phyloP scores from a whole-genome alignment of 495 filamentous ascomycete genomes.

The Mycothermus thermophilus region DNA sequence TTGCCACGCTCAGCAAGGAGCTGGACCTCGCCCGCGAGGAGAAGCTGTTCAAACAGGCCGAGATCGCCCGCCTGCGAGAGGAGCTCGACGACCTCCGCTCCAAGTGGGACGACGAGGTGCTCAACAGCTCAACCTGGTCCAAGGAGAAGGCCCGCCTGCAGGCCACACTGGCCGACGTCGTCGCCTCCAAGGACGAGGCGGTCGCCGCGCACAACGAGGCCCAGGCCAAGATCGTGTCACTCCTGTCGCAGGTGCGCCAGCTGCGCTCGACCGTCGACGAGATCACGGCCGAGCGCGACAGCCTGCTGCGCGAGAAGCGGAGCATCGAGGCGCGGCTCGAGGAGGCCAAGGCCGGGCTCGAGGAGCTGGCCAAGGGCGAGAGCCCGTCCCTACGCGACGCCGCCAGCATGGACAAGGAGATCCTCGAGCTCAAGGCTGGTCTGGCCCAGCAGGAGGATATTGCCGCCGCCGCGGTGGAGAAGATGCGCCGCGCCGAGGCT shows the following conservation, averaged over 20 bases:
- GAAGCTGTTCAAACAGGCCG: constrained; percentile 44
- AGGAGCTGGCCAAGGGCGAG: constrained; percentile 75
- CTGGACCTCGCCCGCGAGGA: constrained; percentile 89
- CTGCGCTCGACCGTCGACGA: constrained; percentile 80
- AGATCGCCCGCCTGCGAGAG: constrained; percentile 68
- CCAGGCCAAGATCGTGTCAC: constrained; percentile 75
- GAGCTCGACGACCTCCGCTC: constrained; percentile 88
- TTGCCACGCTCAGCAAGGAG: constrained; percentile 76
- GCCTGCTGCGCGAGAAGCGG: constrained; percentile 77
- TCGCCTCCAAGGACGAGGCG: constrained; percentile 82
- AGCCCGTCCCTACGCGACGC: constrained; percentile 86
- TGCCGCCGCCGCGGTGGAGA: constrained; percentile 80
- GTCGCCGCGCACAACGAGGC: constrained; percentile 88
- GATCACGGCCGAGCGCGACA: constrained; percentile 70
- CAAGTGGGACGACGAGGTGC: constrained; percentile 97
- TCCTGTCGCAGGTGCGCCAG: constrained; percentile 81
- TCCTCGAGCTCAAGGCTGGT: constrained; percentile 78
- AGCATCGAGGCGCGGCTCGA: constrained; percentile 73
- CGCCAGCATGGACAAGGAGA: constrained; percentile 74
- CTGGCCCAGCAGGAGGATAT: constrained; percentile 92
- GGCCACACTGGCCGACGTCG: constrained; percentile 77
- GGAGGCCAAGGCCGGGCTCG: constrained; percentile 82
- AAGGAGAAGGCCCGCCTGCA: constrained; percentile 94
- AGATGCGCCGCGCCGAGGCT: constrained; percentile 95
- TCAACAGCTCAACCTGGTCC: constrained; percentile 95